Evolutionary conservation across 176 grass and related monocot genomes (phyloP).

Genomic region (bread wheat (Triticum aestivum)): DNA sequence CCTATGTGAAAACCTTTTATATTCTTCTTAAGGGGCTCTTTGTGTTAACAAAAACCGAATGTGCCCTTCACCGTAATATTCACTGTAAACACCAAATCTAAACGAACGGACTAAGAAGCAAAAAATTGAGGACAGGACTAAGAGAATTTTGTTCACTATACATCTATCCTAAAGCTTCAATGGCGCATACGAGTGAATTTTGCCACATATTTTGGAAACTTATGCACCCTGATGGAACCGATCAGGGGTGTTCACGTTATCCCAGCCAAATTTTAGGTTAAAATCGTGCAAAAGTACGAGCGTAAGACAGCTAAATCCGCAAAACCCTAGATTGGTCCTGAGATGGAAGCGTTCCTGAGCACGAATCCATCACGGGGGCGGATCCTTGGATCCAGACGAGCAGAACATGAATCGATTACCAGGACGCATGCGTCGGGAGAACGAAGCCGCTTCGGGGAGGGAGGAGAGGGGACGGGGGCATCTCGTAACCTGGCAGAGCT

Average conservation of each 20-base stretch:
- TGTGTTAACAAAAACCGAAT: not conserved
- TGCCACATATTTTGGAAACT: not conserved
- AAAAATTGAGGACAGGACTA: not conserved
- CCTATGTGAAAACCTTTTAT: not conserved
- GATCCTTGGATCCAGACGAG: conserved; percentile 28
- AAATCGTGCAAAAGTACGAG: not conserved
- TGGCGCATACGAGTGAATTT: not conserved
- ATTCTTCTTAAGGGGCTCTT: not conserved
- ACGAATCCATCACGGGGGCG: not conserved
- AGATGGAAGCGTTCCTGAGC: not conserved
- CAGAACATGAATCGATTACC: conserved; percentile 1
- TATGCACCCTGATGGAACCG: not conserved
- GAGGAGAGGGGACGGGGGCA: not conserved
- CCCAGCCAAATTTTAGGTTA: conserved; percentile 1
- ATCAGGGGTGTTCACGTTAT: not conserved
- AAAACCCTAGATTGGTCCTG: conserved; percentile 34
- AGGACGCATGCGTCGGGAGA: not conserved
- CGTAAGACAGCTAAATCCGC: not conserved
- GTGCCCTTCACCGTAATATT: not conserved
- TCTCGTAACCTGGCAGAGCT: conserved; percentile 50
- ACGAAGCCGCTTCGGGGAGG: not conserved
- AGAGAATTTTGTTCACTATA: not conserved
- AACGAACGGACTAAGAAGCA: not conserved
- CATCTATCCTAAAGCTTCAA: not conserved
- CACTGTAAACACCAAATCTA: not conserved